Evolutionary conservation across 192 early-diverging fungal species (phyloP).

Genomic region (Coemansia sp.): DNA sequence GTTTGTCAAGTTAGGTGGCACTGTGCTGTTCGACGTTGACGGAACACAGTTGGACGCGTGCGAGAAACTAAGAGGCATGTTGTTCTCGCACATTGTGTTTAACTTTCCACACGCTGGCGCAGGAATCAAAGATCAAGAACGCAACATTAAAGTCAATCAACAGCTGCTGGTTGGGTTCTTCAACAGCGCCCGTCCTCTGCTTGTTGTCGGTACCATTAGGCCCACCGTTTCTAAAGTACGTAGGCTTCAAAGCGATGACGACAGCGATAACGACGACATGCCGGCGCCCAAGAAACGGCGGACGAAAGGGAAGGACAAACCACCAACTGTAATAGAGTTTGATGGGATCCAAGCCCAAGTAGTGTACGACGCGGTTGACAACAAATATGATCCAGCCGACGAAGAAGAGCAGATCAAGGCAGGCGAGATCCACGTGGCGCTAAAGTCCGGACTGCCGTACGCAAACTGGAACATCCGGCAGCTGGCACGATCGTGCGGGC

Average conservation of each 20-base stretch:
- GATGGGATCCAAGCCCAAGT: slow-evolving; percentile 39
- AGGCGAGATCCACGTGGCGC: slow-evolving; percentile 77
- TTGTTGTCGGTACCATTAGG: slow-evolving; percentile 37
- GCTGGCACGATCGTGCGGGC: slow-evolving; percentile 69
- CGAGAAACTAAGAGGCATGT: slow-evolving; percentile 58
- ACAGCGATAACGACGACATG: background rate
- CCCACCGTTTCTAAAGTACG: background rate
- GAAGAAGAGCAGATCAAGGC: background rate
- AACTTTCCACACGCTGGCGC: slow-evolving; percentile 94
- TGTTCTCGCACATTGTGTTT: slow-evolving; percentile 86
- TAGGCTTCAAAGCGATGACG: background rate
- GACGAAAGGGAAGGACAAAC: background rate
- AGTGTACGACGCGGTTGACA: slow-evolving; percentile 11
- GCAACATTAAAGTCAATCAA: slow-evolving; percentile 84
- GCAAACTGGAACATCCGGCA: slow-evolving; percentile 81
- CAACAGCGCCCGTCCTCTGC: slow-evolving; percentile 55
- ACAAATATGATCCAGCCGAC: slow-evolving; percentile 17
- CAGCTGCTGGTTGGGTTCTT: slow-evolving; percentile 65
- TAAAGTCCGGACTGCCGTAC: slow-evolving; percentile 87
- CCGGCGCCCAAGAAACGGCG: slow-evolving; percentile 13
- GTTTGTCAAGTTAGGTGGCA: slow-evolving; percentile 63
- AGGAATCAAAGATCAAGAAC: slow-evolving; percentile 90
- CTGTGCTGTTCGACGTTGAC: slow-evolving; percentile 76
- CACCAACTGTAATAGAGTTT: slow-evolving; percentile 25
- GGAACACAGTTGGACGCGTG: slow-evolving; percentile 65